Base-by-base conservation (phyloP, 2,329 filamentous ascomycete species). In the Stemphylium vesicarium region DNA sequence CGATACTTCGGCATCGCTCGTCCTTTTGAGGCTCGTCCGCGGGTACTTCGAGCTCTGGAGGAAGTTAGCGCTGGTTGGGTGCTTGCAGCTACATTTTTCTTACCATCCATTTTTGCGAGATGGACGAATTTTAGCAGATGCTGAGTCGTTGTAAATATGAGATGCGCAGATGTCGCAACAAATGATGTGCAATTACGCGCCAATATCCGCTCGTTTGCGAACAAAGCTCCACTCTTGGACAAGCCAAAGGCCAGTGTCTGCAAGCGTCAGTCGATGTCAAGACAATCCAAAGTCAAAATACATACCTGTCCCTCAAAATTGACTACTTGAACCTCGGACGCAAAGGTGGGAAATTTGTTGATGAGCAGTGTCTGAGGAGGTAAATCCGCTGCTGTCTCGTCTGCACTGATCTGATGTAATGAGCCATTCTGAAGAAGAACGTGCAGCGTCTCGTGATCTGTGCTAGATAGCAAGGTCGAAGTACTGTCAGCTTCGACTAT, bases 91-190 rank as follows among this genome's bases (percentile, higher is more conserved):
- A 6, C 10, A 18, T 31, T 8, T 1, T 7, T 18, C 79, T 60
- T 80, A 91, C 89, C 85, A 62, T 91, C 81, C 13, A 84, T 80
- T 22, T 62, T 63, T 3, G 85, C 82, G 43, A 98, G 78, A 74
- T 99, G 94, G 12, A 97, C 88, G 75, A 97, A 97, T 75, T 99
- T 99, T 59, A 99, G 82, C 3, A 97, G 81, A 73, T 98, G 93
- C 61, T 92, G 92, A 56, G 88, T 92, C 0, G 95, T 99, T 0
- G 95, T 99, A 69, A 94, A 92, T 53, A 98, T 86, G 12, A 99
- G 81, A 78, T 98, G 94, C 16, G 87, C 85, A 0, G 87, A 81
- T 0, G 94, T 96, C 22, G 93, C 78, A 5, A 92, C 74, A 66
- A 96, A 98, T 0, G 95, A 99, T 0, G 94, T 98, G 75, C 92